These are phyloP conservation scores for Candida loeiensis DNA, from an alignment of 805 yeast genomes.

Conservation along the genomic window DNA sequence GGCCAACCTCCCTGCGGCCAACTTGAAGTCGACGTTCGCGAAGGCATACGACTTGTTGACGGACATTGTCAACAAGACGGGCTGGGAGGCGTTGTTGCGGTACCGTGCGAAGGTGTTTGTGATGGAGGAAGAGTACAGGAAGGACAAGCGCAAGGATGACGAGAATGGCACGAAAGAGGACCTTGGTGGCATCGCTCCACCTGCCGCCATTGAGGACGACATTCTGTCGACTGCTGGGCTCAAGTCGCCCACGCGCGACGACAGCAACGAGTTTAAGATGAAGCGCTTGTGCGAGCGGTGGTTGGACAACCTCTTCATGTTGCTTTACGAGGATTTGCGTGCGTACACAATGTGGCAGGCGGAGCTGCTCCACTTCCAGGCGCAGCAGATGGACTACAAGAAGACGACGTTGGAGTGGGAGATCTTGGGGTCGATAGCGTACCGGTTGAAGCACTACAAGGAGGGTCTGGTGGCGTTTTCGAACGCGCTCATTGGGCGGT, in stretches of 20 bases:
- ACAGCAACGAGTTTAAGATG: constrained; percentile 49
- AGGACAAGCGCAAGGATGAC: constrained; percentile 25
- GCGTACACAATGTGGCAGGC: constrained; percentile 93
- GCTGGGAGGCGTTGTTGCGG: constrained; percentile 44
- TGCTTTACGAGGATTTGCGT: constrained; percentile 67
- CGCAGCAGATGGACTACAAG: constrained; percentile 75
- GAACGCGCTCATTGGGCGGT: constrained; percentile 66
- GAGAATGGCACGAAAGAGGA: constrained; percentile 14
- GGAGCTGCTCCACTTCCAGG: constrained; percentile 81
- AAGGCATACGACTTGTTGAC: constrained; percentile 44
- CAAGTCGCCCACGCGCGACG: constrained; percentile 30
- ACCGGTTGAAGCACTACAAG: constrained; percentile 76
- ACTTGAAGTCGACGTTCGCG: constrained; percentile 50
- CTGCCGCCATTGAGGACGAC: constrained; percentile 17
- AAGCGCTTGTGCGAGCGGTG: constrained; percentile 71
- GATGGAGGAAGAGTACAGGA: constrained; percentile 47
- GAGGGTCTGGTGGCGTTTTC: constrained; percentile 87
- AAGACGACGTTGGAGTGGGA: constrained; percentile 91
- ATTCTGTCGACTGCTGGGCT: constrained; percentile 37
- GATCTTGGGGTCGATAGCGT: constrained; percentile 79
- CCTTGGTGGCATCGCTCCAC: constrained; percentile 3
- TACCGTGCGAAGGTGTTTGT: constrained; percentile 46
- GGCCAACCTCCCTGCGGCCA: constrained; percentile 63
- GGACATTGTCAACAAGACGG: constrained; percentile 42
- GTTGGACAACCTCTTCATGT: constrained; percentile 68